Conservation (phyloP, 208 protist genomes). For the Leishmania braziliensis region DNA sequence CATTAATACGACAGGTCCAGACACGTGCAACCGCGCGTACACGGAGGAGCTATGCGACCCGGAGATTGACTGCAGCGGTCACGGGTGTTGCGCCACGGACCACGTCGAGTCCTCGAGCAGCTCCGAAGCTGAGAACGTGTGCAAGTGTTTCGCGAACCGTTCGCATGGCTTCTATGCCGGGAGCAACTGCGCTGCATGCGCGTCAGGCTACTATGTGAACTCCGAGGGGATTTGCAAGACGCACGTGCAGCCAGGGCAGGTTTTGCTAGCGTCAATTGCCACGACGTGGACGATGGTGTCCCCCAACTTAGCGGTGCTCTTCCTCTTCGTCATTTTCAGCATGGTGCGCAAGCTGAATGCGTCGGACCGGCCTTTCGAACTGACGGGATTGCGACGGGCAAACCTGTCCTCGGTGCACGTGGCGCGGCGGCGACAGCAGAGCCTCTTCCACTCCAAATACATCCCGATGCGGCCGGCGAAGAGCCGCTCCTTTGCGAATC, state of each 20-base stretch:
- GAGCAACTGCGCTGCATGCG: slow-evolving; percentile 38
- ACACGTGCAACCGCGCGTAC: slow-evolving; percentile 31
- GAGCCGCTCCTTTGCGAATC: slow-evolving; percentile 69
- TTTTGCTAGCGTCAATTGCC: slow-evolving; percentile 67
- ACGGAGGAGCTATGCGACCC: slow-evolving; percentile 24
- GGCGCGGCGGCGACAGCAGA: slow-evolving; percentile 57
- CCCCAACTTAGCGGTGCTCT: slow-evolving; percentile 72
- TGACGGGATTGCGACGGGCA: slow-evolving; percentile 65
- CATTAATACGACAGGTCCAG: slow-evolving; percentile 27
- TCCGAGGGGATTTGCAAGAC: slow-evolving; percentile 22
- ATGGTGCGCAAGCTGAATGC: slow-evolving; percentile 62
- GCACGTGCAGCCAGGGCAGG: slow-evolving; percentile 36
- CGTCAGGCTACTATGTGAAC: slow-evolving; percentile 32
- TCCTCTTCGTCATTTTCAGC: slow-evolving; percentile 68
- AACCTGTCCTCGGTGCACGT: slow-evolving; percentile 76
- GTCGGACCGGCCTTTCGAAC: slow-evolving; percentile 67
- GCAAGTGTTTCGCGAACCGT: slow-evolving; percentile 50
- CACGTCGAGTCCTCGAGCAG: neutral
- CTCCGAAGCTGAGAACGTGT: slow-evolving; percentile 8
- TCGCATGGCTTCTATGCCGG: slow-evolving; percentile 48
- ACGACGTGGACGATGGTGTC: slow-evolving; percentile 85
- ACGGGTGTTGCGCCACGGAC: slow-evolving; percentile 60
- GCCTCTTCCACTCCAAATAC: slow-evolving; percentile 79
- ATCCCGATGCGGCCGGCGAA: slow-evolving; percentile 66
- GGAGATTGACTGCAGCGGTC: slow-evolving; percentile 37